Evolutionary conservation across 805 yeast species (phyloP), one percentile per base, ranked within the genome.

Genomic region (Lachancea thermotolerans): DNA sequence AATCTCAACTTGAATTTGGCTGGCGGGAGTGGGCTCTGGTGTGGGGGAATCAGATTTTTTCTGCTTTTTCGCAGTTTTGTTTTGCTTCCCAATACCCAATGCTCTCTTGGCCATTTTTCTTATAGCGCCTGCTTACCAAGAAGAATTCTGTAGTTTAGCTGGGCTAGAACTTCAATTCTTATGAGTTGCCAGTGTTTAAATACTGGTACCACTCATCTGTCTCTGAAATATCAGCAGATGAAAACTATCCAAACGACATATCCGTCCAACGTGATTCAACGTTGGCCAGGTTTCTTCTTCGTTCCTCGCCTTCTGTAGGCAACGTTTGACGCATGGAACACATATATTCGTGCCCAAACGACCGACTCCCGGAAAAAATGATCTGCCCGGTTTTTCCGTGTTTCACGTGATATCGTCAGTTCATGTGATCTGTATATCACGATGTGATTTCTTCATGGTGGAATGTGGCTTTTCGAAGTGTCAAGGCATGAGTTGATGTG

Each of bases 1-100:
- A 17, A 90, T 62, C 57, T 84, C 91, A 32, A 90, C 81, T 3
- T 79, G 73, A 28, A 80, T 65, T 54, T 80, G 76, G 54, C 49
- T 63, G 37, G 60, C 61, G 27, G 65, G 65, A 27, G 42, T 44
- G 16, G 36, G 25, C 14, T 47, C 44, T 30, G 50, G 53, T n/a
- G 48, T 43, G 16, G 49, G 51, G 9, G 50, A 50, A 30, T 44
- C 46, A 8, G 48, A 37, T 12, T 52, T 47, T 50, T 60, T 59
- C 46, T 51, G 49, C 48, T 54, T 56, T 56, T 72, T 63, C 56
- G 66, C 57, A 65, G 71, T 67, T 67, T 72, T 65, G 61, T 60
- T 79, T 74, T 40, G 80, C 69, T 38, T 78, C 3, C 85, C 84
- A 44, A 82, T 59, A 25, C 88, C 88, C 44, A 77, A 59, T 8